Base-by-base conservation (phyloP, 345 rosid genomes). In the Eucalyptus paniculata region DNA sequence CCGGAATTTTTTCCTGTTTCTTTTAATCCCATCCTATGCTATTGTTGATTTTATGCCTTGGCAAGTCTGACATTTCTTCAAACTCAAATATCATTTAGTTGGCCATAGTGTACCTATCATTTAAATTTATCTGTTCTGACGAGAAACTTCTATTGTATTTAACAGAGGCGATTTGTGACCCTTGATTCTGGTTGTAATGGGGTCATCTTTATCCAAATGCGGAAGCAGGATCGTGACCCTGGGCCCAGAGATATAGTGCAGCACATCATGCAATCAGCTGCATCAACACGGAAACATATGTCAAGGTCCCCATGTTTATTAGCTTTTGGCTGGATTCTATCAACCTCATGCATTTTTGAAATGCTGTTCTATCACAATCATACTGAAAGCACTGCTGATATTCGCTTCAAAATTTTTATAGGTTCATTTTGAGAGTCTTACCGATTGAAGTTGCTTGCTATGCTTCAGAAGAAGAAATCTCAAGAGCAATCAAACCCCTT, bases 141-240 rank as follows among this genome's bases (percentile, higher is more conserved):
- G 19, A 32, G 77, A 65, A 12, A 45, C 44, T 87, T 86, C 30
- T 53, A 51, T 51, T 87, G 67, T 87, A 18, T 90, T 62, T 32
- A 82, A 81, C 92, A 98, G 99, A 96, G 99, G 92, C 96, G 94
- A 85, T 96, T 98, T 91, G 54, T 92, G 91, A 94, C 91, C 93
- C 96, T 98, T 87, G 99, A 97, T 94, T 94, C 97, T 13, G 98
- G 99, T 77, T 97, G 99, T 91, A 97, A 96, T 67, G 99, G 99
- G 88, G 94, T 98, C 82, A 94, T 93, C 87, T 93, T 98, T 89
- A 93, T 98, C 91, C 99, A 98, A 94, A 98, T 98, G 99, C 95
- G 95, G 90, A 96, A 93, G 94, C 92, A 92, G 90, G 97, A 94
- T 87, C 95, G 97, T 87, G 99, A 95, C 86, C 99, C 97, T 89